These are phyloP conservation scores for Panicum hallii DNA, from an alignment of 202 grass and related monocot genomes.

Conservation along the genomic window DNA sequence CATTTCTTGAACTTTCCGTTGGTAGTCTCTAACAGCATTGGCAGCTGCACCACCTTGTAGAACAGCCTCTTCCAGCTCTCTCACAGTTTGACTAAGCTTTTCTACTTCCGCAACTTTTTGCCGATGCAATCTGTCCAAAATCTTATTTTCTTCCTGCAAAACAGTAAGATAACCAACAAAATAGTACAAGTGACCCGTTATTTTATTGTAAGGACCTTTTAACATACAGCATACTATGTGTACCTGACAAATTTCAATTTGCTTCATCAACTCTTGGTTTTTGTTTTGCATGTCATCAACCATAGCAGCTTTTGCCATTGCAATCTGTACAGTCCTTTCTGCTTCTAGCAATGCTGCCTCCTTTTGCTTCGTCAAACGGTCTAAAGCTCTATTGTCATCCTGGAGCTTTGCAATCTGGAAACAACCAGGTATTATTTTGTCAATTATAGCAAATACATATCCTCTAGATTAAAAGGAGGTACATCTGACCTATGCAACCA, in stretches of 20 bases:
- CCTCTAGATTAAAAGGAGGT: conserved; percentile 7
- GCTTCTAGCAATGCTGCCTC: conserved; percentile 90
- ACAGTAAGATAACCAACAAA: conserved; percentile 20
- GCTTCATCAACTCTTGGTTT: conserved; percentile 96
- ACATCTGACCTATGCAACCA: background rate
- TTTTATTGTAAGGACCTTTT: conserved; percentile 3
- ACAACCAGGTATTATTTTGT: conserved; percentile 32
- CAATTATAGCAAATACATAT: conserved; percentile 27
- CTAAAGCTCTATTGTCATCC: conserved; percentile 95
- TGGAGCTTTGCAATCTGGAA: conserved; percentile 93
- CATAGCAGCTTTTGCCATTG: conserved; percentile 92
- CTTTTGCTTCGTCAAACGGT: conserved; percentile 92
- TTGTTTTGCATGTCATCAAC: conserved; percentile 99
- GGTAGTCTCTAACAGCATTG: conserved; percentile 96
- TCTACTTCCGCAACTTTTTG: conserved; percentile 98
- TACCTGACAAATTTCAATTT: conserved; percentile 99
- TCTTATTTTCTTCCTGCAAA: conserved; percentile 97
- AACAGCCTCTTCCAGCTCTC: conserved; percentile 96
- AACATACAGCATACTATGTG: conserved; percentile 15
- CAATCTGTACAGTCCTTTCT: conserved; percentile 88
- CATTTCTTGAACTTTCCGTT: conserved; percentile 96
- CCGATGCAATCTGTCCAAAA: conserved; percentile 89
- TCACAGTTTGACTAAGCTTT: conserved; percentile 96
- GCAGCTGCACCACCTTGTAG: conserved; percentile 93
- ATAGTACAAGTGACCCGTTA: background rate